A percentile compares a stretch with the other conserved stretches of the same genome.
Conservation (phyloP, 257 asterid species). For the Gynochthodes officinalis region DNA sequence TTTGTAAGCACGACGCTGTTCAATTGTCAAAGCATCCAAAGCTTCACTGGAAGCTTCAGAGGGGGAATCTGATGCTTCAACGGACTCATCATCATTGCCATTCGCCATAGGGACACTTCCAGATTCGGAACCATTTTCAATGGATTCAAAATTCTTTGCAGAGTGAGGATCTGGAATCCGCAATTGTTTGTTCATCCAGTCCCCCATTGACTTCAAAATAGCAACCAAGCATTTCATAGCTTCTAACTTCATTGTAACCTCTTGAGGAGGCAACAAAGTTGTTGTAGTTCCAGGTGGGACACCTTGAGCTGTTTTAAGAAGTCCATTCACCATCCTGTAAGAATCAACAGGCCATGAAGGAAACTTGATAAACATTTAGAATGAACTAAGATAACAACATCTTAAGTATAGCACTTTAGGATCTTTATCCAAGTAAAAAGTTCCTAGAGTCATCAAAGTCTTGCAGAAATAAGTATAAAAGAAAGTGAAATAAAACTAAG, state of each 20-base stretch:
- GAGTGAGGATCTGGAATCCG: slow-evolving; percentile 82
- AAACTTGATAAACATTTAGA: not conserved
- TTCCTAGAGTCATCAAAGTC: slow-evolving; percentile 15
- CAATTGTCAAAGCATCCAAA: slow-evolving; percentile 82
- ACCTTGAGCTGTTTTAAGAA: slow-evolving; percentile 99
- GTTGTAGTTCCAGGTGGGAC: slow-evolving; percentile 82
- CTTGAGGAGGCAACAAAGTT: slow-evolving; percentile 88
- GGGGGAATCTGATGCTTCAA: slow-evolving; percentile 75
- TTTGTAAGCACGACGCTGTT: slow-evolving; percentile 98
- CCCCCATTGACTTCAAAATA: slow-evolving; percentile 89
- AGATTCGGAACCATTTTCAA: slow-evolving; percentile 60
- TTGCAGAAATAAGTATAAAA: slow-evolving; percentile 10
- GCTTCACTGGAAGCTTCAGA: slow-evolving; percentile 87
- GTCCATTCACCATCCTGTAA: slow-evolving; percentile 95
- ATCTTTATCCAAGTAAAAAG: not conserved
- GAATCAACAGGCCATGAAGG: slow-evolving; percentile 7
- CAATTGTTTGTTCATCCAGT: slow-evolving; percentile 96
- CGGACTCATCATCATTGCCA: slow-evolving; percentile 70
- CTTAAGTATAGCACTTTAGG: not conserved
- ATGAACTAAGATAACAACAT: slow-evolving; percentile 6
- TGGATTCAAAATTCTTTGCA: slow-evolving; percentile 53
- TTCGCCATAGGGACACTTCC: slow-evolving; percentile 53
- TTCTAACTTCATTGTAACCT: slow-evolving; percentile 78
- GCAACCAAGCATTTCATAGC: slow-evolving; percentile 92
- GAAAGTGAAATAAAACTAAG: slow-evolving; percentile 15